These are phyloP conservation scores for Coprinopsis sp. DNA, from an alignment of 768 basidiomycete species.

Conservation along the genomic window DNA sequence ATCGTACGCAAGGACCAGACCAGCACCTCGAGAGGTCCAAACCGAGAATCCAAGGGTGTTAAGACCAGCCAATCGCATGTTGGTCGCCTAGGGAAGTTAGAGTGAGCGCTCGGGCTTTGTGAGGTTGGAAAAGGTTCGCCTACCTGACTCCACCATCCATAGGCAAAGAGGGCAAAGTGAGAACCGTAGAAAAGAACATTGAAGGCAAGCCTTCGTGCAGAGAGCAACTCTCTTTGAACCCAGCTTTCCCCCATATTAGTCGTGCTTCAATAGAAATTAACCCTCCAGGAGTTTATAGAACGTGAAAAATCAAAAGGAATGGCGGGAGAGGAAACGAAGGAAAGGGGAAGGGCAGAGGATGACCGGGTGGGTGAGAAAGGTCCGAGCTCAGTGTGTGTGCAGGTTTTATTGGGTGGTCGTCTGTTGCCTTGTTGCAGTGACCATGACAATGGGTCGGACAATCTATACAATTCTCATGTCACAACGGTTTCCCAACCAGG, in stretches of 20 bases:
- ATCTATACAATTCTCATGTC: background rate
- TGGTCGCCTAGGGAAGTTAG: slow-evolving; percentile 41
- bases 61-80: slow-evolving; percentile 63
- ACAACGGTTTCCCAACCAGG: background rate
- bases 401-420: slow-evolving; percentile 3
- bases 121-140: slow-evolving; percentile 13
- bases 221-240: slow-evolving; percentile 68
- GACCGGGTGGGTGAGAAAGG: slow-evolving; percentile 11
- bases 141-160: slow-evolving; percentile 89
- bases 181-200: slow-evolving; percentile 77
- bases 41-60: slow-evolving; percentile 81
- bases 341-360: slow-evolving; percentile 22
- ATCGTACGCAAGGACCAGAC: slow-evolving; percentile 83
- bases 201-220: slow-evolving; percentile 60
- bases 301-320: slow-evolving; percentile 14
- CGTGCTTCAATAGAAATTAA: slow-evolving; percentile 19
- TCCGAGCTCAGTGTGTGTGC: background rate
- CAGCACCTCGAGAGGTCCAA: slow-evolving; percentile 89
- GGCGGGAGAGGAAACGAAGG: slow-evolving; percentile 11
- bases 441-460: slow-evolving; percentile 22
- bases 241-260: slow-evolving; percentile 59
- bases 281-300: slow-evolving; percentile 44
- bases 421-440: slow-evolving; percentile 4
- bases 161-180: slow-evolving; percentile 69
- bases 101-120: slow-evolving; percentile 1